Evolutionary conservation across 2,329 filamentous ascomycete genomes (phyloP), one percentile per base, ranked within the genome.

Genomic region (Neofusicoccum sp.): DNA sequence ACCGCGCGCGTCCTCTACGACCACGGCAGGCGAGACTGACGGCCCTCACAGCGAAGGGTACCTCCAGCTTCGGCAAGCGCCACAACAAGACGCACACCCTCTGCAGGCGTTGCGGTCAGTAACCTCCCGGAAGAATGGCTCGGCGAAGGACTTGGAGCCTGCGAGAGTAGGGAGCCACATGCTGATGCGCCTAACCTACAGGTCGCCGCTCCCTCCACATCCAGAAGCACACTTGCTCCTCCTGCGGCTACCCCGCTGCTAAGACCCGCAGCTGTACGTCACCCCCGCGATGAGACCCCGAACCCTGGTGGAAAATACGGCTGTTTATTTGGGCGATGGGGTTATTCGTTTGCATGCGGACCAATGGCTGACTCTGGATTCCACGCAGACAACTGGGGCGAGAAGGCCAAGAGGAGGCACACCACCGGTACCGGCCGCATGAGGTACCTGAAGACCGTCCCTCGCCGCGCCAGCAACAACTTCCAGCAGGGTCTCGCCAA

Each of bases 341-440:
- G 28, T 41, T 16, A 8, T 14, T 22, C 16, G 12, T 54, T 28
- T 29, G 28, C 39, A 62, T 22, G 56, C 39, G 41, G 31, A 64
- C 31, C 45, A 22, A 62, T 61, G 36, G 52, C 71, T 75, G 67
- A 76, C 70, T 68, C 59, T 61, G 49, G 54, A 48, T 8, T 58
- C 28, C 75, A 68, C 70, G 79, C 79, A 98, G 94, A 89, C 90
- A 97, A 99, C 91, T 99, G 95, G 95, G 88, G 91, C 82, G 94
- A 98, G 89, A 99, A 99, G 91, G 94, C 93, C 77, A 98, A 98
- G 92, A 88, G 95, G 83, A 96, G 95, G 90, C 98, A 97, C 93
- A 97, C 94, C 79, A 94, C 91, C 80, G 95, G 95, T 77, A 94
- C 92, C 78, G 95, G 95, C 82, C 92, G 95, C 83, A 95, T 93